Evolutionary conservation across 129 eudicot genomes (phyloP), one percentile per base, ranked within the genome.

Genomic region (Tagetes erecta): DNA sequence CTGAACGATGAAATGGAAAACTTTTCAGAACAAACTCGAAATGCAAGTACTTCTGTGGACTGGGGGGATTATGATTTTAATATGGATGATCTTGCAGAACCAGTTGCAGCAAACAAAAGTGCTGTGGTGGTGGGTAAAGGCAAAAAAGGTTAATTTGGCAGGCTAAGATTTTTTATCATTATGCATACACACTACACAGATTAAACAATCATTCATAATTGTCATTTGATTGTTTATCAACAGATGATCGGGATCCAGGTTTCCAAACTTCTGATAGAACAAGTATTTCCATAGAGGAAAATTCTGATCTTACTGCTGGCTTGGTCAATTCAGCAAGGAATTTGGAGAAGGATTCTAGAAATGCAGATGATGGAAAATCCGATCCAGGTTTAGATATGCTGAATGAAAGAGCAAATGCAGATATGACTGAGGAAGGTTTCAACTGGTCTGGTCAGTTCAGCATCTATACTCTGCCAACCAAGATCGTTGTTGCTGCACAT

Each of bases 401-500:
- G 73, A 72, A 62, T 20, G 72, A 6, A 8, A 41, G n/a, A 4
- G n/a, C 56, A 42, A 38, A 64, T 47, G 71, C 64, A 47, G 46
- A 41, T 33, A 10, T 33, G 39, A 33, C 58, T 41, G 73, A 69
- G 35, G 80, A 69, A 1, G 8, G n/a, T 41, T 14, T 41, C 37
- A 35, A 64, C 56, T 76, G 74, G 81, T 2, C 73, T 71, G 84
- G 88, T 84, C 59, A 65, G 88, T 74, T 76, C 67, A 70, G 13
- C 42, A 14, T 60, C 51, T 40, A 39, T 58, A 64, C 56, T 6
- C 6, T 51, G 27, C 44, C 34, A 30, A 4, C 65, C 14, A 10
- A 59, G 41, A 34, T 33, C 60, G 27, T 14, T 20, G 60, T 53
- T 14, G 7, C 34, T 14, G 34, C 59, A 53, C 31, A 3, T 53